Evolutionary conservation across 1,284 basidiomycete genomes (phyloP), one percentile per base, ranked within the genome.

Genomic region (Malassezia yamatoensis): DNA sequence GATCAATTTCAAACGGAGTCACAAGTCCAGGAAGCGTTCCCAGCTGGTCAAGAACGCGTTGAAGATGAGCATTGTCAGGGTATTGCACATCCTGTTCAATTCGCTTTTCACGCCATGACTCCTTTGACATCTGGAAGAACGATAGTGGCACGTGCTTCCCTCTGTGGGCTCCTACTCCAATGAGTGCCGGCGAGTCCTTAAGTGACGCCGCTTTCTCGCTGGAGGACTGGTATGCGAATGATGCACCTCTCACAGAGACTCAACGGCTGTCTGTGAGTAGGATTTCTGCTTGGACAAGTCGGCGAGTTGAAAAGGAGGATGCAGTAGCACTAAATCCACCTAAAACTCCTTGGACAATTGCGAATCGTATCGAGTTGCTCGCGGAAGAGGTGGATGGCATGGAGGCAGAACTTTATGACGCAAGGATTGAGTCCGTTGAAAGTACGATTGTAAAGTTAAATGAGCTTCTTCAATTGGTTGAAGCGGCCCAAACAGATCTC

Each of bases 81-180:
- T 75, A 75, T 42, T 50, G 49, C 21, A 75, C 69, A 48, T 68
- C 64, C 56, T 75, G 72, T 18, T 65, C 65, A 32, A 72, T 61
- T 15, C 63, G 60, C 53, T 64, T 64, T 24, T 44, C 49, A 35
- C 68, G 61, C 72, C 72, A 75, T 43, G 66, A 53, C 10, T 56
- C 39, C 24, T 34, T 34, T 10, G 6, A 7, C 5, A 15, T 36
- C 9, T 33, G 12, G 35, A 16, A 20, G 16, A 29, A 29, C 24
- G 24, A 29, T 29, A 7, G 24, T 29, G 24, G 24, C 43, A 45
- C 43, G 43, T 45, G 43, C 45, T 47, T 32, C 45, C 34, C 45
- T 21, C 41, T 13, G 4, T 29, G 24, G 24, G 24, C 24, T 29
- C 24, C 24, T 29, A 29, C 24, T 29, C 24, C 2, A 33, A 45